Base-by-base conservation (phyloP, 2,329 filamentous ascomycete genomes). In the Colletotrichum higginsianum region DNA sequence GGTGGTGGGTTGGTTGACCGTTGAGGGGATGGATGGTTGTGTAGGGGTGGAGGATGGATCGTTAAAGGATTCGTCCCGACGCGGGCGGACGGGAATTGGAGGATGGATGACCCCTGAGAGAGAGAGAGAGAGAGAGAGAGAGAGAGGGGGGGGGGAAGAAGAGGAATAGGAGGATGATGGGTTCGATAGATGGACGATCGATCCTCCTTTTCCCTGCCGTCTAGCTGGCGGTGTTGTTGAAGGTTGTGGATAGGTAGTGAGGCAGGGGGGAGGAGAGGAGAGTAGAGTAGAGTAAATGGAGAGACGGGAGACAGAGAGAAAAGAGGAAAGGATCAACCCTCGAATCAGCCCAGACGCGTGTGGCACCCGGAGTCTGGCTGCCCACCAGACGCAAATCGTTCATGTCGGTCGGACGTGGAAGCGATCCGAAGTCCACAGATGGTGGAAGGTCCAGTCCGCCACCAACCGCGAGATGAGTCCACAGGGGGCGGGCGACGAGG, bases 1-100 rank as follows among this genome's bases (percentile, higher is more conserved):
- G 57, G 26, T 61, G 38, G n/a, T 35, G 46, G 60, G 18, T 38
- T 21, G 26, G 26, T 26, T 26, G 26, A 4, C 26, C 26, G 26
- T 26, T 26, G 26, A 26, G 26, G 26, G 26, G 26, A 26, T 26
- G 26, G 26, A 26, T 26, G 26, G 26, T 26, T 26, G 26, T 26
- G 26, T 26, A 26, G 23, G 30, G 46, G 58, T 12, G 57, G 58
- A 50, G 30, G 57, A 67, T 26, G 63, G 56, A 70, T 70, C 67
- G 67, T 56, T 67, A 49, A 60, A 66, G 67, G 67, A 66, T 71
- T 66, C 23, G 61, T 73, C 55, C 66, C 61, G 60, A 60, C 35
- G 56, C 61, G 60, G 53, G 63, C 61, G 38, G 50, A 50, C 70
- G 61, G 60, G 60, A 61, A 61, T 66, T 65, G 61, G 47, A 57